Base-by-base conservation (phyloP, 2,329 filamentous ascomycete genomes). In the Mariannaea elegans region DNA sequence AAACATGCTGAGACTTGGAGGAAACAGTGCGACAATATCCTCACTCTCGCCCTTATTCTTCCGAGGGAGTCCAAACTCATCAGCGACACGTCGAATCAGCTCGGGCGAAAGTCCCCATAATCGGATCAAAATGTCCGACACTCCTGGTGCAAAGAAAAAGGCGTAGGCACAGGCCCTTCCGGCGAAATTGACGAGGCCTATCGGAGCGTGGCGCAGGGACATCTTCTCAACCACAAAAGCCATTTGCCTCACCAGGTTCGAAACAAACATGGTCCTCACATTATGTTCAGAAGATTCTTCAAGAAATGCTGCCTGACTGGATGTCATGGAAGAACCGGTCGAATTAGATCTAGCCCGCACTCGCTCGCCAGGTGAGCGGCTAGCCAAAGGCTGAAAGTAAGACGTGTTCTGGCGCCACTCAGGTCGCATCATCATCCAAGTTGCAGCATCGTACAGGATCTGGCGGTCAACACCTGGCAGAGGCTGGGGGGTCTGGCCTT, bases 141-240 rank as follows among this genome's bases (percentile, higher is more conserved):
- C 86, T 4, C 92, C 92, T 0, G 93, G 92, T 24, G 92, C 94
- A 71, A 97, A 97, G 78, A 94, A 95, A 76, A 97, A 97, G 27
- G 92, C 93, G 75, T 96, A 97, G 2, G 94, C 93, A 71, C 91
- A 94, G 4, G 93, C 92, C 76, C 95, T 96, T 60, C 92, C 94
- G 53, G 92, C 93, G 73, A 97, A 97, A 27, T 90, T 90, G 58
- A 97, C 91, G 59, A 93, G 75, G 67, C 87, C 90, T 18, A 81
- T 70, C 1, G 85, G 84, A 4, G 81, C 81, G 59, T 93, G 90
- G 47, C 92, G 87, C 69, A 92, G 81, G 14, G 92, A 93, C 88
- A 97, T 90, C 72, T 93, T 94, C 54, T 95, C 92, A 7, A 97
- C 89, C n/a, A 93, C 90, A 64, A 95, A 90, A 2, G 86, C 83